Conservation (phyloP, 2,329 filamentous ascomycete genomes). For the Stagonosporopsis tanaceti region DNA sequence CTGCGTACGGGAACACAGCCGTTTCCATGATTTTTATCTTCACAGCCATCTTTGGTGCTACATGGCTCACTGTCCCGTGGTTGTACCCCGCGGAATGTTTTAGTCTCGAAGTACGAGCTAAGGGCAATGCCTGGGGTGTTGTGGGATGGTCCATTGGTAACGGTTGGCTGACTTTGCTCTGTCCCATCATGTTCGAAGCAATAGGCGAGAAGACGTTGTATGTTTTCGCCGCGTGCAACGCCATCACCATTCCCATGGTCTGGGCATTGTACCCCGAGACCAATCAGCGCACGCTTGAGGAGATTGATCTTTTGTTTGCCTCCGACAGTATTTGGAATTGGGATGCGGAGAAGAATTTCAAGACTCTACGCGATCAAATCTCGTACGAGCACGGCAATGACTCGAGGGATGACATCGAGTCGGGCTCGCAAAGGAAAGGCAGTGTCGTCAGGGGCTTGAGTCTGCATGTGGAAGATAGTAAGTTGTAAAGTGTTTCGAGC, state of each 20-base stretch:
- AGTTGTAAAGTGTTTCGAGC: constrained; percentile 5
- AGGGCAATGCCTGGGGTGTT: constrained; percentile 79
- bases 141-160: constrained; percentile 80
- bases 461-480: constrained; percentile 15
- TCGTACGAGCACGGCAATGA: constrained; percentile 6
- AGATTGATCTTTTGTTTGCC: constrained; percentile 77
- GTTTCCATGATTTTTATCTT: constrained; percentile 76
- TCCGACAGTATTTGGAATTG: constrained; percentile 72
- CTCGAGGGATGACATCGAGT: constrained; percentile 10
- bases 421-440: constrained; percentile 4
- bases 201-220: constrained; percentile 77
- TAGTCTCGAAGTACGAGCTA: constrained; percentile 73
- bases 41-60: constrained; percentile 70
- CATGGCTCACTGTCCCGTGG: constrained; percentile 66
- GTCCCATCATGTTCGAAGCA: constrained; percentile 60
- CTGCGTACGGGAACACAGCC: constrained; percentile 68
- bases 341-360: constrained; percentile 51
- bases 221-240: constrained; percentile 74
- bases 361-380: constrained; percentile 26
- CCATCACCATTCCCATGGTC: constrained; percentile 71
- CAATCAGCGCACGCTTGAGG: constrained; percentile 76
- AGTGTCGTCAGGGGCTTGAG: constrained; percentile 14
- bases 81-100: constrained; percentile 78
- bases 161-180: constrained; percentile 63
- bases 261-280: constrained; percentile 79